phyloP scores from a whole-genome alignment of 257 asterid genomes.

The Pogostemon cablin region DNA sequence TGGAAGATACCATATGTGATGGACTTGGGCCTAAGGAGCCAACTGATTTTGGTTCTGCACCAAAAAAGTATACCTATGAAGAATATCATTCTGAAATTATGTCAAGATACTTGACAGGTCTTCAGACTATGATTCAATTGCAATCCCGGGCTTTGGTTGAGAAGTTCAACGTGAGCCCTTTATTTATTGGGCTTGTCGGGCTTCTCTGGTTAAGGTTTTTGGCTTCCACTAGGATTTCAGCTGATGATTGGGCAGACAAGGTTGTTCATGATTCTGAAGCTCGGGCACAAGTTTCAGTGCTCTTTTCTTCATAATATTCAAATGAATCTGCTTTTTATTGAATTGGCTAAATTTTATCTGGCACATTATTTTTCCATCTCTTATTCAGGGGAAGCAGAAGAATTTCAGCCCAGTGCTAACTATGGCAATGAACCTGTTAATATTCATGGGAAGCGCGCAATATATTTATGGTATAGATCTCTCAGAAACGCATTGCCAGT shows the following conservation, averaged over 20 bases:
- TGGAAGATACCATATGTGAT: constrained; percentile 37
- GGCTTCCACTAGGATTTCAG: constrained; percentile 56
- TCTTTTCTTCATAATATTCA: constrained; percentile 21
- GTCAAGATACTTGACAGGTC: constrained; percentile 60
- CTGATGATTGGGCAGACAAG: constrained; percentile 76
- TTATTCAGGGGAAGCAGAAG: constrained; percentile 51
- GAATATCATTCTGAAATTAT: constrained; percentile 59
- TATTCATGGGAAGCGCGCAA: constrained; percentile 58
- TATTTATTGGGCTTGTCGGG: constrained; percentile 63
- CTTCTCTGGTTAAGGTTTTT: constrained; percentile 71
- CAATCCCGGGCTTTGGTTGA: constrained; percentile 80
- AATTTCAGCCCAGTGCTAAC: constrained; percentile 37
- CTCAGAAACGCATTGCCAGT: constrained; percentile 54
- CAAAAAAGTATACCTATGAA: constrained; percentile 38
- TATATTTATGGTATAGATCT: constrained; percentile 65
- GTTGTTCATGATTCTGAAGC: constrained; percentile 63
- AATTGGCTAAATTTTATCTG: constrained; percentile 1
- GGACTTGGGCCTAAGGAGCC: constrained; percentile 57
- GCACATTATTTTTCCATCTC: constrained; percentile 21
- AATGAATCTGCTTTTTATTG: constrained; percentile 7
- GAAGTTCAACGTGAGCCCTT: constrained; percentile 63
- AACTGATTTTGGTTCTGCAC: constrained; percentile 56
- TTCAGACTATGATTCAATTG: constrained; percentile 76
- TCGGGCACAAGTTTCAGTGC: constrained; percentile 52
- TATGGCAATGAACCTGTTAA: constrained; percentile 57